These are phyloP conservation scores for Psilocybe azurescens DNA, from an alignment of 768 basidiomycete genomes.

Conservation along the genomic window DNA sequence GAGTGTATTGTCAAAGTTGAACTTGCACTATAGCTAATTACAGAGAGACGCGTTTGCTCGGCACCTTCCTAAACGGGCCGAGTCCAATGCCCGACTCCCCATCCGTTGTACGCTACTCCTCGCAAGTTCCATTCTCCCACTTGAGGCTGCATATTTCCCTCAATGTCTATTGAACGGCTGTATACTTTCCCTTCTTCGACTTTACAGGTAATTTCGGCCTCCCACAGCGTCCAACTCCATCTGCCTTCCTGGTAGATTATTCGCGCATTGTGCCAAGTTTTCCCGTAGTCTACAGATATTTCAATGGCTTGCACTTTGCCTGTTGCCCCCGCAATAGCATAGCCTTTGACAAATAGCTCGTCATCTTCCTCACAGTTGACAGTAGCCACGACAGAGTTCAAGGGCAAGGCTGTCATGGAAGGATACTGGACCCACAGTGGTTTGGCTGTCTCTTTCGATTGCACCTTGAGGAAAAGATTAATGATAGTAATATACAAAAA, in stretches of 20 bases:
- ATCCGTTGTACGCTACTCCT: conserved; percentile 64
- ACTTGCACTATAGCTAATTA: background rate
- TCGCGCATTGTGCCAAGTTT: conserved; percentile 52
- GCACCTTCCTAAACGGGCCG: conserved; percentile 18
- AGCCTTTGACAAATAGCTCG: conserved; percentile 56
- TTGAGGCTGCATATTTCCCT: conserved; percentile 52
- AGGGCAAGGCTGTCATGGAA: conserved; percentile 59
- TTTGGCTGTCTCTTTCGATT: conserved; percentile 48
- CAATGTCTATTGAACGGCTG: conserved; percentile 58
- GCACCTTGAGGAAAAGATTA: conserved; percentile 36
- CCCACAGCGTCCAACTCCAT: conserved; percentile 83
- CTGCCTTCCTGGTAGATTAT: conserved; percentile 65
- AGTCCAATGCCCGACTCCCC: conserved; percentile 49
- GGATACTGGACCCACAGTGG: conserved; percentile 60
- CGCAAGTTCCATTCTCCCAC: conserved; percentile 68
- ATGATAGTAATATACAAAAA: conserved; percentile 2
- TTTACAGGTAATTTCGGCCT: conserved; percentile 46
- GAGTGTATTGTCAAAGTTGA: background rate
- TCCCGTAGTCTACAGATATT: conserved; percentile 55
- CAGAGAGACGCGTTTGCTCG: conserved; percentile 6
- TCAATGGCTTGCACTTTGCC: conserved; percentile 56
- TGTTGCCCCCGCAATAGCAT: conserved; percentile 52
- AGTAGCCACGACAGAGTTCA: conserved; percentile 66
- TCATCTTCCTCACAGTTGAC: conserved; percentile 35
- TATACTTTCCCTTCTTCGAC: conserved; percentile 40